Evolutionary conservation across 257 asterid species (phyloP).

Genomic region (Solanum lignicaule): DNA sequence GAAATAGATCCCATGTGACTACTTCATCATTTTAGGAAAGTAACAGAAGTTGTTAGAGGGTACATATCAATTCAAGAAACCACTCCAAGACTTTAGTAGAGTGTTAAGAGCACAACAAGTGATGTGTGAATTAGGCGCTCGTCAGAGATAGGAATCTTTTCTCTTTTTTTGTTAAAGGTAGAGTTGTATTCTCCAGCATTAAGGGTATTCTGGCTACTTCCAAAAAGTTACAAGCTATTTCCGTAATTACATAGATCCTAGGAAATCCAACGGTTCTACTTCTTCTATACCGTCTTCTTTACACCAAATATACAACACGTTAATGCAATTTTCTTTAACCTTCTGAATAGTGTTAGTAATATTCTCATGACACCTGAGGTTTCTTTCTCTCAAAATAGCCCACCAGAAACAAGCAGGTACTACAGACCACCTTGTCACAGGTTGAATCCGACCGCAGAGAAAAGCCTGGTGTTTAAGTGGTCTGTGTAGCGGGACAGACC

Average conservation of each 20-base stretch:
- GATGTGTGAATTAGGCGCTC: background rate
- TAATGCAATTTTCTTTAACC: background rate
- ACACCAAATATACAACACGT: background rate
- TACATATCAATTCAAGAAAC: background rate
- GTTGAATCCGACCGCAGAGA: background rate
- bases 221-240: background rate
- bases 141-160: background rate
- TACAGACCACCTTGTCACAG: background rate
- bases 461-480: background rate
- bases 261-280: background rate
- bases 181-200: background rate
- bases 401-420: background rate
- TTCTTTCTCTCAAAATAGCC: background rate
- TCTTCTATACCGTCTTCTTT: background rate
- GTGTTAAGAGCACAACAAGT: background rate
- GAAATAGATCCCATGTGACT: background rate
- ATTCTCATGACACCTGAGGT: background rate
- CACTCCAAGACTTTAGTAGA: background rate
- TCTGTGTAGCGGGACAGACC: background rate
- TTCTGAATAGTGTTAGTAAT: background rate
- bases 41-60: background rate
- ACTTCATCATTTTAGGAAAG: background rate
- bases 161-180: background rate
- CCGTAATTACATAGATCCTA: background rate
- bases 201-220: background rate